Evolutionary conservation across 176 grass and related monocot species (phyloP).

Genomic region (Coix lacrymajobi): DNA sequence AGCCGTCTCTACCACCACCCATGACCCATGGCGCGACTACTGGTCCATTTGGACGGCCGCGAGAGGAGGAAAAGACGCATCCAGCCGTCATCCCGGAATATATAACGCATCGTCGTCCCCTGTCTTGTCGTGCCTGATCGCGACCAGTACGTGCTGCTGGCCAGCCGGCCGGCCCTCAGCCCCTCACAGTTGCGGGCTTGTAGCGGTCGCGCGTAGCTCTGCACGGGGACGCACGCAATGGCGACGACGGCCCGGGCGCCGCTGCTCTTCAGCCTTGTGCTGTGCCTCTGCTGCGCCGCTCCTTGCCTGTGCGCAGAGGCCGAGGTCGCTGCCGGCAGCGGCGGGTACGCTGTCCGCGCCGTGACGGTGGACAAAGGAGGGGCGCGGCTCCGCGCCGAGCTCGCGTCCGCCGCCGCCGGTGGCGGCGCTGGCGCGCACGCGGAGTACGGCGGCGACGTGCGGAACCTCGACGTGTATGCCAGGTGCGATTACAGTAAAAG

Average conservation of each 20-base stretch:
- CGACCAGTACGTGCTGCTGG: not conserved
- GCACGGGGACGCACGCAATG: not conserved
- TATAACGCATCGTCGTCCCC: not conserved
- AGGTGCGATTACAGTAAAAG: not conserved
- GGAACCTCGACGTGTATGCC: constrained; percentile 31
- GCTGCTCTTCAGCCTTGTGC: not conserved
- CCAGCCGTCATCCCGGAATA: not conserved
- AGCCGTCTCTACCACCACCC: too few relatives aligned
- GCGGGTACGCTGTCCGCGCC: constrained; percentile 14
- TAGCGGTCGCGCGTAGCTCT: not conserved
- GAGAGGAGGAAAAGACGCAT: not conserved
- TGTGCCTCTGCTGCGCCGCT: not conserved
- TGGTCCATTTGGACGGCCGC: not conserved
- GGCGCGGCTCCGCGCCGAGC: constrained; percentile 16
- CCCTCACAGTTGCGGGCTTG: not conserved
- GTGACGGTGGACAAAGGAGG: constrained; percentile 2
- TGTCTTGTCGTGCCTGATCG: not conserved
- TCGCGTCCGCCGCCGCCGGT: not conserved
- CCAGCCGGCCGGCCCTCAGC: not conserved
- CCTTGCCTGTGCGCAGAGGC: not conserved
- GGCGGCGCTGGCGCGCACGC: not conserved
- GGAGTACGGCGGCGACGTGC: constrained; percentile 20
- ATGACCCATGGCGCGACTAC: not conserved
- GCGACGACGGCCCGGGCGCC: not conserved
- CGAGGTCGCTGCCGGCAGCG: not conserved